phyloP scores from a whole-genome alignment of 768 basidiomycete genomes.

The Multifurca ochricompacta region DNA sequence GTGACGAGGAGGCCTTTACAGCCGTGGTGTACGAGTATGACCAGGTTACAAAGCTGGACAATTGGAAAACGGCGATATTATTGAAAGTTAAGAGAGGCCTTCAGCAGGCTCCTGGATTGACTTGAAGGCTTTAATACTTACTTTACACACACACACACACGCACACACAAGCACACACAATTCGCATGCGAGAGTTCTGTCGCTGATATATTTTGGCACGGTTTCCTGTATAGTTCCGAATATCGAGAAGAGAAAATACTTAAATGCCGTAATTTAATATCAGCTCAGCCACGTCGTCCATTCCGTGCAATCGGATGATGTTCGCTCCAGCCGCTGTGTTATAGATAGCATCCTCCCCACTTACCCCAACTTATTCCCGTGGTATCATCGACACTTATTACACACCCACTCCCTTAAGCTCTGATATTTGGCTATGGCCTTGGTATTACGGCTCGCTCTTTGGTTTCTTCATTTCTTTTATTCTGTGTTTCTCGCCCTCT shows the following conservation, averaged over 20 bases:
- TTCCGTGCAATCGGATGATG: constrained; percentile 1
- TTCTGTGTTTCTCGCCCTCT: constrained; percentile 35
- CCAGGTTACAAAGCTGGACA: constrained; percentile 86
- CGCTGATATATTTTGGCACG: neutral
- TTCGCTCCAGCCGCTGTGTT: neutral
- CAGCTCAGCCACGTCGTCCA: constrained; percentile 5
- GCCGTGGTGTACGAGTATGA: constrained; percentile 88
- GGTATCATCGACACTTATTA: neutral
- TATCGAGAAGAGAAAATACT: neutral
- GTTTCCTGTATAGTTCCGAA: neutral
- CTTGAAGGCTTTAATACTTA: constrained; percentile 13
- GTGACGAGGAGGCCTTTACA: constrained; percentile 68
- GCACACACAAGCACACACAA: no score
- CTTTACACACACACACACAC: no score
- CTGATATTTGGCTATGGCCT: constrained; percentile 28
- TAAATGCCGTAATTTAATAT: neutral
- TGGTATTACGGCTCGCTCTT: constrained; percentile 43
- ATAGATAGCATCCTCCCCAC: neutral
- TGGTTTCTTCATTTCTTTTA: constrained; percentile 53
- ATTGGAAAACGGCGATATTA: constrained; percentile 91
- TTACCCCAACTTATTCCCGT: neutral
- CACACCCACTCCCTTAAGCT: neutral
- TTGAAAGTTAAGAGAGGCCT: constrained; percentile 84
- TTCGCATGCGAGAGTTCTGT: neutral
- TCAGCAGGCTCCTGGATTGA: constrained; percentile 42